Percentiles rank a stretch among this genome's conserved stretches.
These are phyloP conservation scores for Sanghuangporus sanghuang DNA, from an alignment of 1,284 basidiomycete genomes.

Conservation along the genomic window DNA sequence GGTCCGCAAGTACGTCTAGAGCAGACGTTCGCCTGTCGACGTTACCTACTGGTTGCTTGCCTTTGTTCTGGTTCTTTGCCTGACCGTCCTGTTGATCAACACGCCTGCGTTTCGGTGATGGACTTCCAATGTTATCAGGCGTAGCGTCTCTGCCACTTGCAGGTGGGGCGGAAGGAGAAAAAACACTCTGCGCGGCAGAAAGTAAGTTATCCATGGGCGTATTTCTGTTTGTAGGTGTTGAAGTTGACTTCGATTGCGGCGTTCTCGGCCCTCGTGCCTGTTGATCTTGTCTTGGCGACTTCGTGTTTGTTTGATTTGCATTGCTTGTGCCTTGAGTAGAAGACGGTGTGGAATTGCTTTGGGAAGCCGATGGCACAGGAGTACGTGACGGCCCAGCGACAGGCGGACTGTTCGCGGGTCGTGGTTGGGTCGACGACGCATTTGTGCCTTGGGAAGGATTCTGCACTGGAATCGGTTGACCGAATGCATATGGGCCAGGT, in stretches of 20 bases:
- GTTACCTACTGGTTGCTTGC: not conserved
- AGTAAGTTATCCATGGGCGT: slow-evolving; percentile 13
- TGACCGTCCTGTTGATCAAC: not conserved
- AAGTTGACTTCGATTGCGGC: not conserved
- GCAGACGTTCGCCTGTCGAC: slow-evolving; percentile 6
- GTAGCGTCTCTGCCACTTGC: not conserved
- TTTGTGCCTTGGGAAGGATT: not conserved
- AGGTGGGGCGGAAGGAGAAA: slow-evolving; percentile 5
- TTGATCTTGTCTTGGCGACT: not conserved
- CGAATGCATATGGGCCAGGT: slow-evolving; percentile 6
- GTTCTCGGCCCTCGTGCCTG: not conserved
- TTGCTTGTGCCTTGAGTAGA: not conserved
- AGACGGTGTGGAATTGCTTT: not conserved
- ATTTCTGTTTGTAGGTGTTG: not conserved
- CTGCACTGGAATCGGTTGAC: not conserved
- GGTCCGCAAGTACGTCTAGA: slow-evolving; percentile 16
- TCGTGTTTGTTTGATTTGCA: not conserved
- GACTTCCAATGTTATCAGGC: slow-evolving; percentile 1
- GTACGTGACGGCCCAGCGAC: not conserved
- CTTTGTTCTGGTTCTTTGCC: not conserved
- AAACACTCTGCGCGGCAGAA: slow-evolving; percentile 10
- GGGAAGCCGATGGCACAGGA: not conserved
- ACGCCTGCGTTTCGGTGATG: slow-evolving; percentile 10
- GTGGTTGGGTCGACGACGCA: not conserved
- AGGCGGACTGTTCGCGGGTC: not conserved